phyloP scores from a whole-genome alignment of 352 stramenopile genomes.

The Globisporangium takayamanum region DNA sequence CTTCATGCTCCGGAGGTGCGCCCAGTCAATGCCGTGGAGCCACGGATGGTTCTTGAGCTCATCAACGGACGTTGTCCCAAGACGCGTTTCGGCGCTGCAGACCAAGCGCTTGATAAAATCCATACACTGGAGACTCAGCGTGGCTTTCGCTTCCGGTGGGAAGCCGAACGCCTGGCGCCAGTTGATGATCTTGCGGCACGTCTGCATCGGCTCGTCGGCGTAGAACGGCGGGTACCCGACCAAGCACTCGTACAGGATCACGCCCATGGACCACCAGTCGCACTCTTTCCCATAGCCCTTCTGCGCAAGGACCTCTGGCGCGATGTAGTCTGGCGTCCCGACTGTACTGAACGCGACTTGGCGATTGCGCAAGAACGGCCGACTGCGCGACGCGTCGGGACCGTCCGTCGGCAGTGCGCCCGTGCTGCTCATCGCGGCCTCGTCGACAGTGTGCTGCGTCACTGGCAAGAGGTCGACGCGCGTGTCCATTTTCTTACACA shows the following conservation, averaged over 20 bases:
- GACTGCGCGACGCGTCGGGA: slow-evolving; percentile 44
- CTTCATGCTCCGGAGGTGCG: slow-evolving; percentile 56
- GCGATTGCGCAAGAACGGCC: slow-evolving; percentile 58
- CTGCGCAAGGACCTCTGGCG: slow-evolving; percentile 93
- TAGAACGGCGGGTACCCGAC: slow-evolving; percentile 98
- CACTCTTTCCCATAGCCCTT: slow-evolving; percentile 84
- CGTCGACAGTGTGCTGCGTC: slow-evolving; percentile 60
- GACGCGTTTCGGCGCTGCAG: slow-evolving; percentile 85
- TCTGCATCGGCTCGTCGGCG: slow-evolving; percentile 92
- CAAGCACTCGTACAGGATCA: slow-evolving; percentile 98
- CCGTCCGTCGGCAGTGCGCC: slow-evolving; percentile 5
- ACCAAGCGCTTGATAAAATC: slow-evolving; percentile 89
- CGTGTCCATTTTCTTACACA: slow-evolving; percentile 97
- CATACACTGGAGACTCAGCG: slow-evolving; percentile 65
- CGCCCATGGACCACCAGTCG: slow-evolving; percentile 97
- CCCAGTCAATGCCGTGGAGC: slow-evolving; percentile 91
- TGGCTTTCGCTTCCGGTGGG: slow-evolving; percentile 32
- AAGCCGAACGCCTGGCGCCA: slow-evolving; percentile 73
- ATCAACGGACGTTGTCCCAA: slow-evolving; percentile 88
- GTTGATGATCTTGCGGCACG: slow-evolving; percentile 90
- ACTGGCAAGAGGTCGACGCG: slow-evolving; percentile 70
- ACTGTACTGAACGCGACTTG: slow-evolving; percentile 95
- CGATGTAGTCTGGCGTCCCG: slow-evolving; percentile 97
- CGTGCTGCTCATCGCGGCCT: slow-evolving; percentile 9
- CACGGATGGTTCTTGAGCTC: slow-evolving; percentile 95